Evolutionary conservation across 2,329 filamentous ascomycete genomes (phyloP).

Genomic region (Aspergillus cejpii): DNA sequence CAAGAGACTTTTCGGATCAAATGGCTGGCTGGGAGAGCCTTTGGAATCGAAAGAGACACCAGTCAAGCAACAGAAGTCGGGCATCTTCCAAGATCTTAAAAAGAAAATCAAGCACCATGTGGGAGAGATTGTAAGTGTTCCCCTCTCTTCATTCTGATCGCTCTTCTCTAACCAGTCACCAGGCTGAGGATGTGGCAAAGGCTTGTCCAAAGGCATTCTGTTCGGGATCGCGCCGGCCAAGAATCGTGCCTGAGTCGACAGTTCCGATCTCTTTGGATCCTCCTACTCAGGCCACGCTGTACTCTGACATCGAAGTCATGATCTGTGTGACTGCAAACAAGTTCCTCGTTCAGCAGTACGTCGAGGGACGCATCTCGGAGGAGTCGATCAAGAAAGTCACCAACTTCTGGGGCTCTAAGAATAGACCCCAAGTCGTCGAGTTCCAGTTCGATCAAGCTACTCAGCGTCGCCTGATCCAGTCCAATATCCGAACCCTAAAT

Average conservation of each 20-base stretch:
- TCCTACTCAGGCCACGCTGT: slow-evolving; percentile 39
- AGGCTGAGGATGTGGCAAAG: slow-evolving; percentile 27
- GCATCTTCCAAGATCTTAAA: slow-evolving; percentile 29
- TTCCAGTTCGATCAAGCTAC: slow-evolving; percentile 50
- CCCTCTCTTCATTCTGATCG: not conserved
- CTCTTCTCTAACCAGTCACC: not conserved
- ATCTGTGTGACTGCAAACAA: slow-evolving; percentile 41
- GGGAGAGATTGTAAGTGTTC: slow-evolving; percentile 30
- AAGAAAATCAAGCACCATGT: slow-evolving; percentile 39
- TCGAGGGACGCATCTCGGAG: slow-evolving; percentile 33
- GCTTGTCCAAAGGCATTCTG: slow-evolving; percentile 12
- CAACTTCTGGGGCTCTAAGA: slow-evolving; percentile 41
- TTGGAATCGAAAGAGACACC: slow-evolving; percentile 27
- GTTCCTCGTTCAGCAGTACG: slow-evolving; percentile 41
- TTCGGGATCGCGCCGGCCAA: slow-evolving; percentile 6
- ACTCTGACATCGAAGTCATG: slow-evolving; percentile 43
- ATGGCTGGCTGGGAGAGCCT: slow-evolving; percentile 37
- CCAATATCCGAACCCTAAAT: slow-evolving; percentile 42
- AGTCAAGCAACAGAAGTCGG: slow-evolving; percentile 24
- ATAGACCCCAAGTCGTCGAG: slow-evolving; percentile 44
- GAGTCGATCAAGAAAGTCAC: slow-evolving; percentile 37
- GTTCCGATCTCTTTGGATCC: slow-evolving; percentile 38
- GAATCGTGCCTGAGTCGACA: slow-evolving; percentile 20
- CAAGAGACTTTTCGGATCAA: slow-evolving; percentile 41
- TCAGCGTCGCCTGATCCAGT: slow-evolving; percentile 44